A percentile compares a stretch with the other conserved stretches of the same genome.
These are phyloP conservation scores for Balakata baccata DNA, from an alignment of 345 rosid species.

Conservation along the genomic window DNA sequence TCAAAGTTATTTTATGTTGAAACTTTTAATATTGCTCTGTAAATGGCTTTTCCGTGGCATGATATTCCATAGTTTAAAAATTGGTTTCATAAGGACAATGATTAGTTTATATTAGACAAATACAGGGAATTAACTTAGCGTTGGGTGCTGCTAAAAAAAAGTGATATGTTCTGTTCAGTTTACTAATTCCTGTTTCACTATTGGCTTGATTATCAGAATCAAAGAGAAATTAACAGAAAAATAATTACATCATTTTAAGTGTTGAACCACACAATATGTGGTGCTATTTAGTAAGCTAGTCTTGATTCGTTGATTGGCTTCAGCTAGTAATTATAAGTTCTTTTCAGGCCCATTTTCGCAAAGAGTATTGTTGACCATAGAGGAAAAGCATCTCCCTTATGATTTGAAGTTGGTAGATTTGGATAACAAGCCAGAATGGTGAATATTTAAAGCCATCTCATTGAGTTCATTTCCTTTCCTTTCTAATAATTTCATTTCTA, in stretches of 20 bases:
- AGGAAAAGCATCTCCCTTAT: conserved; percentile 85
- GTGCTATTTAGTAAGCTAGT: neutral
- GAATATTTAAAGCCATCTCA: conserved; percentile 13
- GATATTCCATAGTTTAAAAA: neutral
- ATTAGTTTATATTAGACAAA: neutral
- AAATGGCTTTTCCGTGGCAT: neutral
- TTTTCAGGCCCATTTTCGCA: conserved; percentile 83
- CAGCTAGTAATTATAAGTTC: neutral
- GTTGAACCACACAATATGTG: neutral
- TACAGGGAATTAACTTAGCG: neutral
- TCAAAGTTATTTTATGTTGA: neutral
- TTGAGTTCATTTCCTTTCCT: neutral
- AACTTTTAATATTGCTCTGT: neutral
- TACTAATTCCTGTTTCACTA: neutral
- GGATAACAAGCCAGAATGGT: conserved; percentile 91
- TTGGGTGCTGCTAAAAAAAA: neutral
- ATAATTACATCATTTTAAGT: neutral
- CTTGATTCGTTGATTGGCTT: neutral
- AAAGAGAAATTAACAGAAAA: neutral
- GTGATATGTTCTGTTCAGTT: neutral
- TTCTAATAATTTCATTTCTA: neutral
- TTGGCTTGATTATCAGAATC: neutral
- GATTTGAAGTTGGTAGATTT: conserved; percentile 84
- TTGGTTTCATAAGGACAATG: neutral
- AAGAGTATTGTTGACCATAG: conserved; percentile 77